These are phyloP conservation scores for Citrullus colocynthis DNA, from an alignment of 306 rosid species.

Conservation along the genomic window DNA sequence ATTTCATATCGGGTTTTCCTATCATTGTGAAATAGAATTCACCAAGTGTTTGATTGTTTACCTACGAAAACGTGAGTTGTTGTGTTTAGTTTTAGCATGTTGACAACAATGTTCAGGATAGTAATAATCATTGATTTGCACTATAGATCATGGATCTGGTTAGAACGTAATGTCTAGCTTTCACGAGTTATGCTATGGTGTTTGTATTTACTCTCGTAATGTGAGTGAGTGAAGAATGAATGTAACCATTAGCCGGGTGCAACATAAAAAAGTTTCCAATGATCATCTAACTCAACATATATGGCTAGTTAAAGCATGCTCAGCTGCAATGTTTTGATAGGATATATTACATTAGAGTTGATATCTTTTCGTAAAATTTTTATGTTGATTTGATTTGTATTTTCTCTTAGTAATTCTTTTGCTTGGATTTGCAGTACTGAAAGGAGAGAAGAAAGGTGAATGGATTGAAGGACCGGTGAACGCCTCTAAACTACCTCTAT, in stretches of 20 bases:
- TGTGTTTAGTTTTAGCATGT: background rate
- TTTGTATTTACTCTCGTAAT: no score
- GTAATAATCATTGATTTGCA: background rate
- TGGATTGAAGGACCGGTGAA: background rate
- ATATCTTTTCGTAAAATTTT: background rate
- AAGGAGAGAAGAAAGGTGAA: background rate
- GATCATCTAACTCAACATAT: no score
- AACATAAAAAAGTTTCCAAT: no score
- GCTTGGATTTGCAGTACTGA: constrained; percentile 4
- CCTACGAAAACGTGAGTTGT: background rate
- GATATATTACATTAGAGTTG: background rate
- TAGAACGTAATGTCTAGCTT: no score
- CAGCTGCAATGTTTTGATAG: no score
- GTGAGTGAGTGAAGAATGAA: no score
- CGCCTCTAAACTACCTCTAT: background rate
- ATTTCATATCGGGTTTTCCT: no score
- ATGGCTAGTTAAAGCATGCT: no score
- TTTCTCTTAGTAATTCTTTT: background rate
- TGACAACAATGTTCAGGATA: background rate
- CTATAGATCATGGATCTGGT: no score
- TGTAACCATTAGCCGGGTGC: no score
- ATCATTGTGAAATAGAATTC: no score
- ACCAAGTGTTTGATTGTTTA: background rate
- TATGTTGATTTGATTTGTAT: background rate
- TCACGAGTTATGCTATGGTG: no score